Percentiles rank a stretch among this genome's conserved stretches.
phyloP scores from a whole-genome alignment of 2,329 filamentous ascomycete species.

The Arthrobotrys megalospora region DNA sequence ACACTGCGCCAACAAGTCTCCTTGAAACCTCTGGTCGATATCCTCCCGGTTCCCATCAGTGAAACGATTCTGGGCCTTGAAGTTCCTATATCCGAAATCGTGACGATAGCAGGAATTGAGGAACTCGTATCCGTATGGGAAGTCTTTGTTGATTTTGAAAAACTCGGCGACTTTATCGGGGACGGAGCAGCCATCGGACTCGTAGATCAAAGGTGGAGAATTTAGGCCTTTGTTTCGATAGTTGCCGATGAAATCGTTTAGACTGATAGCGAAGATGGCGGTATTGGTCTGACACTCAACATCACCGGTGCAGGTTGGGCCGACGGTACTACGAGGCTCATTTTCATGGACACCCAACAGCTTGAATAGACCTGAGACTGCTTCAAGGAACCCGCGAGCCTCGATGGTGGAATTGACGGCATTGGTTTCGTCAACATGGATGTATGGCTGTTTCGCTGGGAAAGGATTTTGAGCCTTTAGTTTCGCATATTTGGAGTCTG shows the following conservation, averaged over 20 bases:
- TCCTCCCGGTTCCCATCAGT: constrained; percentile 67
- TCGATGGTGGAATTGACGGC: not conserved
- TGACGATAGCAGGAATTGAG: constrained; percentile 70
- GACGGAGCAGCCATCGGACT: constrained; percentile 49
- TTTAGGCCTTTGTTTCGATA: constrained; percentile 21
- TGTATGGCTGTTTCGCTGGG: constrained; percentile 39
- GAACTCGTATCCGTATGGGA: constrained; percentile 43
- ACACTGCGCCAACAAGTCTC: constrained; percentile 34
- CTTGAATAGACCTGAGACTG: not conserved
- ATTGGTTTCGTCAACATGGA: not conserved
- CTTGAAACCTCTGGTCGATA: constrained; percentile 71
- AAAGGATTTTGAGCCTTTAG: constrained; percentile 25
- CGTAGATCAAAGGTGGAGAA: constrained; percentile 27
- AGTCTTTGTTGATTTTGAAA: constrained; percentile 39
- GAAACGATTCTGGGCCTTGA: constrained; percentile 71
- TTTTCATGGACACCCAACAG: not conserved
- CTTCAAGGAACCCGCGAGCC: not conserved
- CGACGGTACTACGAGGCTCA: not conserved
- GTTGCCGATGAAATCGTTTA: constrained; percentile 23
- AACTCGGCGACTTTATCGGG: constrained; percentile 9
- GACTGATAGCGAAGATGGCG: constrained; percentile 14
- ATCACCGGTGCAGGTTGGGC: constrained; percentile 16
- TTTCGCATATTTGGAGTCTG: constrained; percentile 7
- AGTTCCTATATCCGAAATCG: constrained; percentile 74
- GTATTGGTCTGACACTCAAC: constrained; percentile 34